phyloP scores from a whole-genome alignment of 2,329 filamentous ascomycete genomes.

The Penicillium sp. region DNA sequence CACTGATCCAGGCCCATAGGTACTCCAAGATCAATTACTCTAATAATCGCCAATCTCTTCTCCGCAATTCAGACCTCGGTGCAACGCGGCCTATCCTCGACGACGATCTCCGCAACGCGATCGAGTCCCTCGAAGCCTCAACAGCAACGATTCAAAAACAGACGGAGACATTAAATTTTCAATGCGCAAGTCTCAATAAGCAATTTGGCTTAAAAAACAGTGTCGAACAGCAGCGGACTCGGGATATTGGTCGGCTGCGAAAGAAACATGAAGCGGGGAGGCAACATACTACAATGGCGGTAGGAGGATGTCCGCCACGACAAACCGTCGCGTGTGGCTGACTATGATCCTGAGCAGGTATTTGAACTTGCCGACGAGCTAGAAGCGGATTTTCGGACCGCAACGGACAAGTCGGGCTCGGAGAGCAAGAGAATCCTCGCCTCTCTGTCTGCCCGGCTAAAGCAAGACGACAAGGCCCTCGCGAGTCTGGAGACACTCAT shows the following conservation, averaged over 20 bases:
- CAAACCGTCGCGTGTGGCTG: slow-evolving; percentile 8
- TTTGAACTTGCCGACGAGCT: slow-evolving; percentile 37
- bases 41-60: slow-evolving; percentile 29
- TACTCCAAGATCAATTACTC: slow-evolving; percentile 37
- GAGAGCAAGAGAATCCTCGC: slow-evolving; percentile 39
- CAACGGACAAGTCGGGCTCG: slow-evolving; percentile 31
- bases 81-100: slow-evolving; percentile 41
- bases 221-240: slow-evolving; percentile 23
- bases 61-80: slow-evolving; percentile 28
- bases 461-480: slow-evolving; percentile 39
- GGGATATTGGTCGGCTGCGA: slow-evolving; percentile 32
- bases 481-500: slow-evolving; percentile 31
- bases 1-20: slow-evolving; percentile 20
- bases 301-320: slow-evolving; percentile 18
- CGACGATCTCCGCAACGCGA: slow-evolving; percentile 38
- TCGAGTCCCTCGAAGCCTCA: slow-evolving; percentile 38
- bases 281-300: slow-evolving; percentile 35
- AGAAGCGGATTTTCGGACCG: slow-evolving; percentile 30
- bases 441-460: slow-evolving; percentile 33
- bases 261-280: slow-evolving; percentile 38
- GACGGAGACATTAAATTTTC: slow-evolving; percentile 31
- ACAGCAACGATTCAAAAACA: slow-evolving; percentile 38
- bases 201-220: slow-evolving; percentile 26
- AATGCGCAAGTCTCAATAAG: slow-evolving; percentile 33
- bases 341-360: slow-evolving; percentile 30